These are phyloP conservation scores for Aaosphaeria pasadenensis DNA, from an alignment of 2,329 filamentous ascomycete genomes.

Conservation along the genomic window DNA sequence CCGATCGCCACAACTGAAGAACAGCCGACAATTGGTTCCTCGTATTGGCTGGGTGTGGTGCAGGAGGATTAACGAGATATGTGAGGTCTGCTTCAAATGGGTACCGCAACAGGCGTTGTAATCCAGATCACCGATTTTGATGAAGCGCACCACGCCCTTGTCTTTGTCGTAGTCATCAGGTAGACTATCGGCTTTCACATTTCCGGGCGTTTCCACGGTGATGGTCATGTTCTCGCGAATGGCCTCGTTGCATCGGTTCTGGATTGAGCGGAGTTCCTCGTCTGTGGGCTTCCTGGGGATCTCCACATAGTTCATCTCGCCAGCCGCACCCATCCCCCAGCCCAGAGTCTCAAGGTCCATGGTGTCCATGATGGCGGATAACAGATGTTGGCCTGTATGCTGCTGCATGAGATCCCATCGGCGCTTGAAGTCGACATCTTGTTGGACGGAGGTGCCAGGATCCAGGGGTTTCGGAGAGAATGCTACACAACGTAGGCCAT, in stretches of 20 bases:
- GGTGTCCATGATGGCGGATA: slow-evolving; percentile 31
- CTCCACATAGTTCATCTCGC: slow-evolving; percentile 35
- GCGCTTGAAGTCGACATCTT: slow-evolving; percentile 25
- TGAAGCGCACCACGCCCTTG: slow-evolving; percentile 29
- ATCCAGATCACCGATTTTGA: slow-evolving; percentile 31
- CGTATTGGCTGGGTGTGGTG: slow-evolving; percentile 29
- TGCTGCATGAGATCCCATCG: slow-evolving; percentile 36
- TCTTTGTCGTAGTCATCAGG: slow-evolving; percentile 30
- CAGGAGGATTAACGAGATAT: slow-evolving; percentile 27
- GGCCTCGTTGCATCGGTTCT: slow-evolving; percentile 22
- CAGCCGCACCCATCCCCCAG: slow-evolving; percentile 29
- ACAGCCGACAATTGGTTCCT: slow-evolving; percentile 29
- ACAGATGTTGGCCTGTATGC: slow-evolving; percentile 33
- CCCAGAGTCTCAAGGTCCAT: slow-evolving; percentile 26
- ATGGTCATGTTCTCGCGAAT: slow-evolving; percentile 26
- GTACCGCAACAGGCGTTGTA: slow-evolving; percentile 35
- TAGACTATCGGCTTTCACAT: slow-evolving; percentile 17
- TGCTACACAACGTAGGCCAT: slow-evolving; percentile 62
- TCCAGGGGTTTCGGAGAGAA: slow-evolving; percentile 88
- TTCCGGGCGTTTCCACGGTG: slow-evolving; percentile 27
- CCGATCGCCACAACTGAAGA: slow-evolving; percentile 29
- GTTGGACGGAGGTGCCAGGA: slow-evolving; percentile 53
- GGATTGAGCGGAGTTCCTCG: slow-evolving; percentile 21
- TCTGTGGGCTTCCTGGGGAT: slow-evolving; percentile 26
- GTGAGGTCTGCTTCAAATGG: slow-evolving; percentile 29